These are phyloP conservation scores for Candida maris DNA, from an alignment of 805 yeast species.

Conservation along the genomic window DNA sequence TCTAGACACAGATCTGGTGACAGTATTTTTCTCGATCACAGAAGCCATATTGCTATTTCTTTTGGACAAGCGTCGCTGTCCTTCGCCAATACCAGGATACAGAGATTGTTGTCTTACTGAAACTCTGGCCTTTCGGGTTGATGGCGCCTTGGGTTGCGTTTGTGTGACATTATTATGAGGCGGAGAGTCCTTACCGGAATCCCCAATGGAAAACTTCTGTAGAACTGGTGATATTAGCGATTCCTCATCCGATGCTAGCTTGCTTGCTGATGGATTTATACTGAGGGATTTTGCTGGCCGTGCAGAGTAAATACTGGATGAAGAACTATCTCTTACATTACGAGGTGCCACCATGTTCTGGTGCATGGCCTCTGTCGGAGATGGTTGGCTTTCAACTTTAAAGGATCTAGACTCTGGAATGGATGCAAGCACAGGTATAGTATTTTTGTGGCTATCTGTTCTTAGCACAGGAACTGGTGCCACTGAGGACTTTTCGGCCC, in stretches of 20 bases:
- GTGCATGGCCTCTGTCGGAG: neutral
- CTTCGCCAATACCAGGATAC: conserved; percentile 18
- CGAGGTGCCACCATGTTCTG: neutral
- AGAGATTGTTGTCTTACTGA: conserved; percentile 28
- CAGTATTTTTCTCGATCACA: neutral
- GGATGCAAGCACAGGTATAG: conserved; percentile 4
- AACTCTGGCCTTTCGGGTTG: conserved; percentile 18
- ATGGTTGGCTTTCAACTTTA: conserved; percentile 4
- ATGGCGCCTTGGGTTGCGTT: too few species aligned
- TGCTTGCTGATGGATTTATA: conserved; percentile 1
- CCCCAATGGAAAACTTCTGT: too few species aligned
- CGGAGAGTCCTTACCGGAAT: too few species aligned
- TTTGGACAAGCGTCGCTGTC: conserved; percentile 2
- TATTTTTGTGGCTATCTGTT: neutral
- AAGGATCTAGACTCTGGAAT: conserved; percentile 14
- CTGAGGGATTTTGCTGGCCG: neutral
- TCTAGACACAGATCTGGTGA: conserved; percentile 7
- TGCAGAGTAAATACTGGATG: conserved; percentile 20
- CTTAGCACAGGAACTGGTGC: neutral
- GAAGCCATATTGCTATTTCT: neutral
- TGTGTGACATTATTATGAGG: too few species aligned
- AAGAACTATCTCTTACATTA: conserved; percentile 12
- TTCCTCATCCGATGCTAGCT: neutral
- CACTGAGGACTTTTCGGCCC: neutral
- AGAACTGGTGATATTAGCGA: neutral